Conservation (phyloP, 257 asterid genomes). For the Hygrophila difformis region DNA sequence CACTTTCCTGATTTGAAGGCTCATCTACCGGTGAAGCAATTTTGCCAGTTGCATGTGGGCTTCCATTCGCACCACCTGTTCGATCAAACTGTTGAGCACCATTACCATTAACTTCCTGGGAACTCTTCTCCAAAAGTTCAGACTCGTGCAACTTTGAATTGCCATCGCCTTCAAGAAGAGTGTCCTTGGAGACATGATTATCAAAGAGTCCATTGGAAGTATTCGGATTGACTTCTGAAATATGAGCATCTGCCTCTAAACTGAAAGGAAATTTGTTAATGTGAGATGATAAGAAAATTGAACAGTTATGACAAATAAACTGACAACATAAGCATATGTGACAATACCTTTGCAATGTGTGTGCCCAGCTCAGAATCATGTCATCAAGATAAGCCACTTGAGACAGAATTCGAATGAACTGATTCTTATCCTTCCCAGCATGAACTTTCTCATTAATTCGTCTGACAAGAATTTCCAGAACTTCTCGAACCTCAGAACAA, state of each 20-base stretch:
- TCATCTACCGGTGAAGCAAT: constrained; percentile 25
- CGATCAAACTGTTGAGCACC: constrained; percentile 17
- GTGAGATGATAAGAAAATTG: constrained; percentile 9
- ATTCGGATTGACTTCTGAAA: constrained; percentile 29
- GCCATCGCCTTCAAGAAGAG: constrained; percentile 28
- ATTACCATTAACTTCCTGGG: constrained; percentile 21
- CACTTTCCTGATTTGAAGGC: constrained; percentile 1
- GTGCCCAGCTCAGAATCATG: constrained; percentile 75
- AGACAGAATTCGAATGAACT: constrained; percentile 59
- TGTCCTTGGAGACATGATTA: constrained; percentile 19
- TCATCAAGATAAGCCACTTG: constrained; percentile 97
- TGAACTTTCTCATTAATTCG: constrained; percentile 56
- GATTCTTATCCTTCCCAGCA: constrained; percentile 73
- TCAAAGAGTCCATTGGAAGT: constrained; percentile 17
- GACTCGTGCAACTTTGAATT: constrained; percentile 20
- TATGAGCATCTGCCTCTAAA: constrained; percentile 52
- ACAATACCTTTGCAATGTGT: constrained; percentile 64
- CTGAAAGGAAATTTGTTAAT: constrained; percentile 30
- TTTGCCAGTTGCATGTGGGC: constrained; percentile 18
- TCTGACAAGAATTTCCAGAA: constrained; percentile 60
- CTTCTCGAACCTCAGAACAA: constrained; percentile 63
- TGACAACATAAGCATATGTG: constrained; percentile 7
- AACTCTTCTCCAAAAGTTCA: constrained; percentile 22
- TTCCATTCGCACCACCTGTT: constrained; percentile 17
- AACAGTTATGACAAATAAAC: neutral